These are phyloP conservation scores for Acanthamoeba sp. DNA, from an alignment of 208 protist species.

Conservation along the genomic window DNA sequence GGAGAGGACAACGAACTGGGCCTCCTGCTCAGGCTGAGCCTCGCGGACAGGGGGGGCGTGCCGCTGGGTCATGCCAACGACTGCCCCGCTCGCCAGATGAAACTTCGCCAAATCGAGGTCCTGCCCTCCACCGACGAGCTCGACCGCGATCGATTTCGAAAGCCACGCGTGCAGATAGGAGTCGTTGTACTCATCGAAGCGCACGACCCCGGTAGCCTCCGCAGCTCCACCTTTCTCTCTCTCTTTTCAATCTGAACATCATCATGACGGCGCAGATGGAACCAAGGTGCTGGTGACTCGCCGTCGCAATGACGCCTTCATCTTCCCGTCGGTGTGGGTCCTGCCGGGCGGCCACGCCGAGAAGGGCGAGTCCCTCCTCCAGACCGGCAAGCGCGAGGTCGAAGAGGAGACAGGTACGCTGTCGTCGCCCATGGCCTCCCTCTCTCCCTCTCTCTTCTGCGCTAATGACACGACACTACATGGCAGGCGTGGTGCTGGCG, in stretches of 20 bases:
- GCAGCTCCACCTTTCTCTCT: neutral
- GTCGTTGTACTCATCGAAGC: slow-evolving; percentile 27
- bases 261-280: neutral
- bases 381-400: slow-evolving; percentile 75
- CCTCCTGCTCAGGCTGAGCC: neutral
- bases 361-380: slow-evolving; percentile 66
- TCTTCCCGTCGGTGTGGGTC: slow-evolving; percentile 79
- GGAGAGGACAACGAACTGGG: slow-evolving; percentile 4
- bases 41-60: neutral
- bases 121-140: neutral
- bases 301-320: neutral
- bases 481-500: neutral
- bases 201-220: neutral
- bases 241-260: neutral
- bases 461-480: too few species aligned
- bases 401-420: slow-evolving; percentile 76
- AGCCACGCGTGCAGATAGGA: neutral
- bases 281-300: neutral
- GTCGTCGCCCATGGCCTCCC: too few species aligned
- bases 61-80: neutral
- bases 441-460: too few species aligned
- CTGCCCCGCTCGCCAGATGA: neutral
- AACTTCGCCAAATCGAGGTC: neutral
- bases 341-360: slow-evolving; percentile 80
- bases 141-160: neutral